Conservation (phyloP, 2,329 filamentous ascomycete genomes). For the Apiospora malaysiana region DNA sequence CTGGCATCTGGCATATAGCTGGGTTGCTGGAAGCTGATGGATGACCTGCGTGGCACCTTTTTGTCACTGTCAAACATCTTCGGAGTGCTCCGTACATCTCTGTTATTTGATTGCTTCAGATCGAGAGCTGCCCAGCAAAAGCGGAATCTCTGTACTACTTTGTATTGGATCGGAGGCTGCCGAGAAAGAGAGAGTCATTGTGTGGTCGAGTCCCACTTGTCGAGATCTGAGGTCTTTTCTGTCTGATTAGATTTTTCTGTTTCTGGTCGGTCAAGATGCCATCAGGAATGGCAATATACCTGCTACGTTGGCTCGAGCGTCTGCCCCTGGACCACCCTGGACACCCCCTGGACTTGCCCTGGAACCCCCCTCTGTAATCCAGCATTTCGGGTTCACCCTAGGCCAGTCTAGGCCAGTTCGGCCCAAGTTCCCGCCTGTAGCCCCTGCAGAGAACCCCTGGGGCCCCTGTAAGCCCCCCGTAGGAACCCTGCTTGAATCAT, state of each 20-base stretch:
- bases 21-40: not conserved
- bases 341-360: not conserved
- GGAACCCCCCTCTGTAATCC: not conserved
- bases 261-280: not conserved
- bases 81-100: too few relatives aligned
- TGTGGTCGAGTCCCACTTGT: not conserved
- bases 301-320: not conserved
- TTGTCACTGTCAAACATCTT: not conserved
- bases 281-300: not conserved
- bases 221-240: not conserved
- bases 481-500: constrained; percentile 5
- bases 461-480: not conserved
- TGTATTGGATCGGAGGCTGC: not conserved
- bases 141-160: not conserved
- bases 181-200: not conserved
- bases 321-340: not conserved
- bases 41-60: not conserved
- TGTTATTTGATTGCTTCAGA: not conserved
- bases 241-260: not conserved
- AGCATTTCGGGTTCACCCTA: not conserved
- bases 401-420: not conserved
- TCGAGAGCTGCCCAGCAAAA: not conserved
- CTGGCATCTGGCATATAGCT: too few relatives aligned
- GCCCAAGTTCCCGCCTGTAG: constrained; percentile 1
- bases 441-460: not conserved